Evolutionary conservation across 202 grass and related monocot genomes (phyloP), one percentile per base, ranked within the genome.

Genomic region (Carex sylvatica): DNA sequence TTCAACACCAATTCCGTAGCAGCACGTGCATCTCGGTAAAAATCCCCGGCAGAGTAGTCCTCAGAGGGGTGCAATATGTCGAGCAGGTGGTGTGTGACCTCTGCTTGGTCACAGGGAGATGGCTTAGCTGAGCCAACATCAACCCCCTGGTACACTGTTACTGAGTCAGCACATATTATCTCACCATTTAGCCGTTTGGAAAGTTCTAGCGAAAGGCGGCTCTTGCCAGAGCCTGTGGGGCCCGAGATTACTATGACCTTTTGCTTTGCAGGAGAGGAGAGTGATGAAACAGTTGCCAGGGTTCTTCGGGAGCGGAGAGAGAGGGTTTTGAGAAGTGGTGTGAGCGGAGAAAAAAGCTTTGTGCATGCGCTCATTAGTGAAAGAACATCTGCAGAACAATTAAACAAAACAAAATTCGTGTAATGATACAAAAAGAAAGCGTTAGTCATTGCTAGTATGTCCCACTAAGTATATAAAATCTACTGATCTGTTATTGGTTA

Each of bases 191-290:
- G 87, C 82, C 82, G 82, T 82, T 74, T 94, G 53, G 92, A 92
- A 2, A 97, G 77, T 68, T 93, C 88, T 16, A 94, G 19, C 0
- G 94, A 88, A 1, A 94, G 92, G 47, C 58, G 90, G 79, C 92
- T 97, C 90, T 97, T 97, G 0, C 94, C 92, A 0, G 85, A 82
- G 3, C 87, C 92, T 0, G 92, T 97, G 0, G 94, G 88, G 1
- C 92, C 94, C 0, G 94, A 97, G 9, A 97, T 91, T 46, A 94
- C 90, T n/a, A 97, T 92, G 78, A 91, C 92, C 13, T 87, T 94
- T 70, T 87, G 89, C 53, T 85, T 81, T 2, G 38, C 65, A 5
- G 77, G 12, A 67, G 18, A 46, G n/a, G 60, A 36, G 0, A 47
- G 56, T 6, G 36, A 36, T 4, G 81, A 87, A 5, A 67, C 0